Conservation (phyloP, 148 eudicot species). For the Rhododendron williamsianum region DNA sequence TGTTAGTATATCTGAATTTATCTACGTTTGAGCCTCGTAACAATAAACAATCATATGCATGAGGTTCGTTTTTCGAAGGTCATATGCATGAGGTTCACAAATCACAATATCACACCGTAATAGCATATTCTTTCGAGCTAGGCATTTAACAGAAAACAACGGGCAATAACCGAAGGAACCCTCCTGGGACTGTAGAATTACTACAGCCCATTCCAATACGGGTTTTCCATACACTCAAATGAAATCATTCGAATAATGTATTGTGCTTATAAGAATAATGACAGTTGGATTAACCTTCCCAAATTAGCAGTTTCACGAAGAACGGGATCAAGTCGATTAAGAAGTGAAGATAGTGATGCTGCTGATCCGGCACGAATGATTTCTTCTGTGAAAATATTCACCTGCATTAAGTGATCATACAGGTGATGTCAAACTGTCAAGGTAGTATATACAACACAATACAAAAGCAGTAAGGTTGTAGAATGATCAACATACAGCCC, state of each 20-base stretch:
- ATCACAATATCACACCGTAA: neutral
- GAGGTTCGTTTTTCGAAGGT: neutral
- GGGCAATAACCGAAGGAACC: too few species aligned
- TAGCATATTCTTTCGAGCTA: neutral
- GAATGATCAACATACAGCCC: constrained; percentile 71
- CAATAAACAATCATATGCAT: neutral
- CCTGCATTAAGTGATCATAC: constrained; percentile 36
- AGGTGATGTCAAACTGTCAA: constrained; percentile 11
- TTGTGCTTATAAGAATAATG: neutral
- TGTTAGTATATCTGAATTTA: neutral
- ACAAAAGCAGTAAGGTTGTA: neutral
- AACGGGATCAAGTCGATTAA: constrained; percentile 90
- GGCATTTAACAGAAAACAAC: too few species aligned
- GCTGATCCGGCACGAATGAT: constrained; percentile 97
- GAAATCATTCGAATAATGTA: neutral
- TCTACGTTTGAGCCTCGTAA: neutral
- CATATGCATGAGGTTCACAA: neutral
- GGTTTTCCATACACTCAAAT: neutral
- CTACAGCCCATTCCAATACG: neutral
- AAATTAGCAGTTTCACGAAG: constrained; percentile 86
- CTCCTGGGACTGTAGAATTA: neutral
- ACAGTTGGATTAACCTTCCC: constrained; percentile 63
- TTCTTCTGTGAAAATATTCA: constrained; percentile 92
- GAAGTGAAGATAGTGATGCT: constrained; percentile 86
- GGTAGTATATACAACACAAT: neutral